Conservation (phyloP, 2,329 filamentous ascomycete genomes). For the Pseudocercospora vitis region DNA sequence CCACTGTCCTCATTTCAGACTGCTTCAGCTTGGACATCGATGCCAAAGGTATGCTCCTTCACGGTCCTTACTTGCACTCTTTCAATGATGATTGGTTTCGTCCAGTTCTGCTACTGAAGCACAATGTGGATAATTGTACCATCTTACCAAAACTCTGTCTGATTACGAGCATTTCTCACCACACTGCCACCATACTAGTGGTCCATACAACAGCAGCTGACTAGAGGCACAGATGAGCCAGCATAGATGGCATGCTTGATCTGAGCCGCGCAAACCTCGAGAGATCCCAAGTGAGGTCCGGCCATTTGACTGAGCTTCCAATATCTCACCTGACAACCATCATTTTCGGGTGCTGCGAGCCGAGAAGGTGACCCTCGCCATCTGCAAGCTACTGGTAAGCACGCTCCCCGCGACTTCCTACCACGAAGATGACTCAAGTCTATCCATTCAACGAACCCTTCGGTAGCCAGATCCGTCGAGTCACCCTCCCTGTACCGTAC, state of each 20-base stretch:
- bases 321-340: too few relatives aligned
- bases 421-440: constrained; percentile 41
- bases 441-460: constrained; percentile 43
- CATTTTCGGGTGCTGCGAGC: too few relatives aligned
- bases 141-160: constrained; percentile 42
- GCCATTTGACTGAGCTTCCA: too few relatives aligned
- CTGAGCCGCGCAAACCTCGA: too few relatives aligned
- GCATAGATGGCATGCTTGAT: too few relatives aligned
- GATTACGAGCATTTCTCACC: constrained; percentile 27
- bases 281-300: too few relatives aligned
- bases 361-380: too few relatives aligned
- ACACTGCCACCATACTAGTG: neutral
- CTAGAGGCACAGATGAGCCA: neutral
- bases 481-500: constrained; percentile 42
- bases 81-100: constrained; percentile 43
- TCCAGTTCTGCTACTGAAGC: constrained; percentile 45
- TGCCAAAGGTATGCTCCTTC: constrained; percentile 22
- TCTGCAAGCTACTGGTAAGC: too few relatives aligned
- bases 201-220: neutral
- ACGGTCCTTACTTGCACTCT: constrained; percentile 10
- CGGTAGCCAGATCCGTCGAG: constrained; percentile 39
- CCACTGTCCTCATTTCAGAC: too few relatives aligned
- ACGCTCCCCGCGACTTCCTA: constrained; percentile 1
- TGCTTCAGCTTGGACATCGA: too few relatives aligned
- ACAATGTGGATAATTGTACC: constrained; percentile 40